Percentiles rank a stretch among this genome's conserved stretches.
Evolutionary conservation across 140 eudicot genomes (phyloP).

Genomic region (Stevia rebaudiana): DNA sequence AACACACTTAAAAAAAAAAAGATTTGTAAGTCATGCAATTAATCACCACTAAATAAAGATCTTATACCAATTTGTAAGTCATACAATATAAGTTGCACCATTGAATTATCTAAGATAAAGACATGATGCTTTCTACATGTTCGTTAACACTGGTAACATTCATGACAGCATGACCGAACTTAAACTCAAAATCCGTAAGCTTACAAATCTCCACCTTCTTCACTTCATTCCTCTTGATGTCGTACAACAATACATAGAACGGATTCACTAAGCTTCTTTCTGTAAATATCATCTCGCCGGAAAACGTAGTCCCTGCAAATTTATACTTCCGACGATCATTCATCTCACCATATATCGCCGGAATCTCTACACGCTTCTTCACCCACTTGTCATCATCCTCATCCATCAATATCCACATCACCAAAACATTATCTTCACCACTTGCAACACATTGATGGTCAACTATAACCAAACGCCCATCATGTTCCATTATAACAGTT

Average conservation of each 20-base stretch:
- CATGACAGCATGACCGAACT: conserved; percentile 13
- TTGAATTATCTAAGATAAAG: conserved; percentile 9
- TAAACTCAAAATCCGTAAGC: conserved; percentile 18
- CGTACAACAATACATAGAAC: conserved; percentile 24
- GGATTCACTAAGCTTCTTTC: conserved; percentile 23
- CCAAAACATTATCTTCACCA: conserved; percentile 5
- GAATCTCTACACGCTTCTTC: conserved; percentile 27
- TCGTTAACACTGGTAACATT: conserved; percentile 23
- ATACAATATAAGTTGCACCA: neutral
- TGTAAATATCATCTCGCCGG: conserved; percentile 31
- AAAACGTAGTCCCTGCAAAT: conserved; percentile 17
- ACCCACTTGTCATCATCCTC: conserved; percentile 18
- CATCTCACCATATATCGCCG: conserved; percentile 13
- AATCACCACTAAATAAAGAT: too few species aligned
- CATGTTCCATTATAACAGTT: conserved; percentile 26
- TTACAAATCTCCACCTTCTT: conserved; percentile 34
- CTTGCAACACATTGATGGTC: neutral
- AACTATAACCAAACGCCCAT: conserved; percentile 24
- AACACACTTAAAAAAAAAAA: too few species aligned
- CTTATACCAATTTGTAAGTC: too few species aligned
- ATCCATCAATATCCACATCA: conserved; percentile 17
- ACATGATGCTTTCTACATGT: conserved; percentile 27
- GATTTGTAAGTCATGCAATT: too few species aligned
- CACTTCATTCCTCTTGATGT: conserved; percentile 24
- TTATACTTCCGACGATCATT: conserved; percentile 15